These are phyloP conservation scores for Blepharisma undulans DNA, from an alignment of 169 alveolate species.

Conservation along the genomic window DNA sequence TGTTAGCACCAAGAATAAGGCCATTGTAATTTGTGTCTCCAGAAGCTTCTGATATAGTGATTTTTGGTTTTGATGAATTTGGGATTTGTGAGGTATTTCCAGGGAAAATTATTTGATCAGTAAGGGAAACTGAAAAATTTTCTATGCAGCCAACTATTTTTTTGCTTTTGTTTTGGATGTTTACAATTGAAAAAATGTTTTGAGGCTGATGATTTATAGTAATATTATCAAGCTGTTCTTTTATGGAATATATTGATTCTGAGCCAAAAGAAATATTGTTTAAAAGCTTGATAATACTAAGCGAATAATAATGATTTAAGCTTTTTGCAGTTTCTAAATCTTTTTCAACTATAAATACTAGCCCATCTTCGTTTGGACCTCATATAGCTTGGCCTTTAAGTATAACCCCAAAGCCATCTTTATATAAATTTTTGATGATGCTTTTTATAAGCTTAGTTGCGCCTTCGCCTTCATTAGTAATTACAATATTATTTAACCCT, in stretches of 20 bases:
- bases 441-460: neutral
- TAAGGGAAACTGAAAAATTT: neutral
- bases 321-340: neutral
- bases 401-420: neutral
- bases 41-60: neutral
- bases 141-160: neutral
- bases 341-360: neutral
- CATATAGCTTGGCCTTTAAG: neutral
- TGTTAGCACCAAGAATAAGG: neutral
- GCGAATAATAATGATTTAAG: neutral
- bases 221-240: neutral
- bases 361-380: neutral
- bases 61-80: neutral
- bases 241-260: neutral
- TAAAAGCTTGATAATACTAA: neutral
- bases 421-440: too few relatives aligned
- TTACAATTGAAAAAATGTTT: neutral
- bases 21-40: neutral
- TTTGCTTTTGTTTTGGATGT: neutral
- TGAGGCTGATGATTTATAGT: neutral
- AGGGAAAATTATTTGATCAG: neutral
- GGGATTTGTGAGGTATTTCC: neutral
- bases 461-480: neutral
- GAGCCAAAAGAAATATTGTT: neutral
- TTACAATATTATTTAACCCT: neutral